Evolutionary conservation across 176 grass and related monocot species (phyloP).

Genomic region (Luzula sylvatica): DNA sequence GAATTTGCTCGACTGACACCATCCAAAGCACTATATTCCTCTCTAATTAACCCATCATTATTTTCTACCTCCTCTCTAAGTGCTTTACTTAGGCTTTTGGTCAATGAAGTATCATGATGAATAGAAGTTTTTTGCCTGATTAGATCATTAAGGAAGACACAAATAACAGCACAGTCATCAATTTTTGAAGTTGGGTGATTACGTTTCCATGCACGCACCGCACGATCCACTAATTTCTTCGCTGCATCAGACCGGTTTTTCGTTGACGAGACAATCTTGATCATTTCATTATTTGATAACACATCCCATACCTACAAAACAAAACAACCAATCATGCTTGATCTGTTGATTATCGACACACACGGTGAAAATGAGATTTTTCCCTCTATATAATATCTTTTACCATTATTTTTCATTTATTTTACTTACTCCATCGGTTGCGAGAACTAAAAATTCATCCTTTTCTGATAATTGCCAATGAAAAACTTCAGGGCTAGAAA

Average conservation of each 20-base stretch:
- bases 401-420: background rate
- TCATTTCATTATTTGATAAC: slow-evolving; percentile 63
- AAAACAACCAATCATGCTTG: background rate
- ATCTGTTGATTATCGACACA: background rate
- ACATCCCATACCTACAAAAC: slow-evolving; percentile 73
- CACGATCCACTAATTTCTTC: slow-evolving; percentile 38
- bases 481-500: slow-evolving; percentile 59
- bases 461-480: slow-evolving; percentile 51
- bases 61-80: slow-evolving; percentile 19
- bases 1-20: slow-evolving; percentile 56
- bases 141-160: slow-evolving; percentile 44
- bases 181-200: slow-evolving; percentile 68
- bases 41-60: background rate
- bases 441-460: slow-evolving; percentile 87
- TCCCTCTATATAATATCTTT: background rate
- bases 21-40: slow-evolving; percentile 44
- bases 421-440: slow-evolving; percentile 64
- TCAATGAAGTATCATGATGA: slow-evolving; percentile 7
- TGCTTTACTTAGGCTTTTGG: slow-evolving; percentile 42
- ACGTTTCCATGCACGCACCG: slow-evolving; percentile 48
- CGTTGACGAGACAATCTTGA: slow-evolving; percentile 46
- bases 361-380: background rate
- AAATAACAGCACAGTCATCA: slow-evolving; percentile 65
- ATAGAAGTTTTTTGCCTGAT: background rate
- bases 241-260: slow-evolving; percentile 41